phyloP scores from a whole-genome alignment of 495 filamentous ascomycete genomes.

The Thozetella sp. region DNA sequence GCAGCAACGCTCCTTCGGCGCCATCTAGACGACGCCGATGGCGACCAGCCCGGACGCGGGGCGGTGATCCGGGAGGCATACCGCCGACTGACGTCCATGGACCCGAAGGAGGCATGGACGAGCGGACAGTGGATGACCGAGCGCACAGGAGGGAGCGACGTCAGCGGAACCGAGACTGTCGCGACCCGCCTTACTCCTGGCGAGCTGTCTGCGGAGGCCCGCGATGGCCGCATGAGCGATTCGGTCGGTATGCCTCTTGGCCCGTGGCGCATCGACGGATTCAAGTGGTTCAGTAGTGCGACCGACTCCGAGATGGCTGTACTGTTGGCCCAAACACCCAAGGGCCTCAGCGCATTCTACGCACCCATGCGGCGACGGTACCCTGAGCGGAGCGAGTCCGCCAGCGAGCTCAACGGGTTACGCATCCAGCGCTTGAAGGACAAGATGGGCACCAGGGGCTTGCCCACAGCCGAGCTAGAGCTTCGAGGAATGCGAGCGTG shows the following conservation, averaged over 20 bases:
- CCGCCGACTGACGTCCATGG: slow-evolving; percentile 41
- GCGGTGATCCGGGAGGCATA: slow-evolving; percentile 49
- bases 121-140: slow-evolving; percentile 90
- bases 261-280: slow-evolving; percentile 58
- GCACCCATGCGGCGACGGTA: slow-evolving; percentile 58
- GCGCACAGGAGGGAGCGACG: slow-evolving; percentile 73
- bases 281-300: slow-evolving; percentile 74
- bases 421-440: slow-evolving; percentile 64
- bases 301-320: slow-evolving; percentile 68
- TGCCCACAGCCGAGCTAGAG: slow-evolving; percentile 70
- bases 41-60: slow-evolving; percentile 14
- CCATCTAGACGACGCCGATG: slow-evolving; percentile 31
- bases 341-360: slow-evolving; percentile 61
- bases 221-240: slow-evolving; percentile 3
- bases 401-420: slow-evolving; percentile 65
- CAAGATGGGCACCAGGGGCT: slow-evolving; percentile 65
- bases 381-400: too few species aligned
- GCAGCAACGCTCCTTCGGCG: slow-evolving; percentile 56
- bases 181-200: neutral
- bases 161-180: slow-evolving; percentile 40
- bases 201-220: neutral
- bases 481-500: slow-evolving; percentile 60
- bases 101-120: slow-evolving; percentile 66
- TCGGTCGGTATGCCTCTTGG: slow-evolving; percentile 7
- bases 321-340: slow-evolving; percentile 56